Evolutionary conservation across 495 filamentous ascomycete species (phyloP).

Genomic region (Lasiosphaeris hirsuta): DNA sequence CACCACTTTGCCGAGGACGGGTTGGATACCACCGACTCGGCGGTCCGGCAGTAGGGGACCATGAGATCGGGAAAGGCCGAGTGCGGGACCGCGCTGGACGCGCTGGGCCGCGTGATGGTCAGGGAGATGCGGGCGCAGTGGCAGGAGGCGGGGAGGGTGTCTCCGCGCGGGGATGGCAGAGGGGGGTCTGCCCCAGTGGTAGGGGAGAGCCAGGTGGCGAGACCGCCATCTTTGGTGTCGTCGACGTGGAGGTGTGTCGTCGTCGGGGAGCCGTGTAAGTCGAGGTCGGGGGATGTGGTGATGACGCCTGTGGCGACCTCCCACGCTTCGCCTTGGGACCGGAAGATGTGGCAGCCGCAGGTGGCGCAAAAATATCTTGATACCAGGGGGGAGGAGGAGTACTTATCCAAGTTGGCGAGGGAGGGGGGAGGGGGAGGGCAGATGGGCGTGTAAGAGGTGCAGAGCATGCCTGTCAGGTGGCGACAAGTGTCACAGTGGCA

Average conservation of each 20-base stretch:
- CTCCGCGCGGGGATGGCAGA: background rate
- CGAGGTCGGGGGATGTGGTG: constrained; percentile 13
- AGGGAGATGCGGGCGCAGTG: constrained; percentile 40
- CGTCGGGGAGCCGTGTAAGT: constrained; percentile 16
- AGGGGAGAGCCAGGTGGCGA: constrained; percentile 47
- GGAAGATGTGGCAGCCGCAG: constrained; percentile 65
- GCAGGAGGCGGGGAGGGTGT: constrained; percentile 37
- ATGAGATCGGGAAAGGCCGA: constrained; percentile 36
- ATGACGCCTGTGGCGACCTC: constrained; percentile 36
- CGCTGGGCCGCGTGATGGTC: constrained; percentile 39
- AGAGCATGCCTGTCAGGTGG: constrained; percentile 55
- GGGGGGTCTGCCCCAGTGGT: background rate
- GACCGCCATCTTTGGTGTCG: constrained; percentile 57
- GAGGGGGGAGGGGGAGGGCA: constrained; percentile 19
- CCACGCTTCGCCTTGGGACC: constrained; percentile 23
- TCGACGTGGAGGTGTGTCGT: constrained; percentile 45
- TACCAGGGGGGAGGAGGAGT: constrained; percentile 43
- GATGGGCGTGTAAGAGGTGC: constrained; percentile 48
- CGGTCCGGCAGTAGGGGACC: constrained; percentile 29
- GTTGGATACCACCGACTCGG: constrained; percentile 44
- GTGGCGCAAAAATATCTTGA: constrained; percentile 59
- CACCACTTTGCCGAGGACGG: constrained; percentile 35
- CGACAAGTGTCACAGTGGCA: constrained; percentile 68
- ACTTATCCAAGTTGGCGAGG: constrained; percentile 42
- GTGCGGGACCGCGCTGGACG: constrained; percentile 21